Conservation (phyloP, 192 early-diverging fungal species). For the Podila horticola region DNA sequence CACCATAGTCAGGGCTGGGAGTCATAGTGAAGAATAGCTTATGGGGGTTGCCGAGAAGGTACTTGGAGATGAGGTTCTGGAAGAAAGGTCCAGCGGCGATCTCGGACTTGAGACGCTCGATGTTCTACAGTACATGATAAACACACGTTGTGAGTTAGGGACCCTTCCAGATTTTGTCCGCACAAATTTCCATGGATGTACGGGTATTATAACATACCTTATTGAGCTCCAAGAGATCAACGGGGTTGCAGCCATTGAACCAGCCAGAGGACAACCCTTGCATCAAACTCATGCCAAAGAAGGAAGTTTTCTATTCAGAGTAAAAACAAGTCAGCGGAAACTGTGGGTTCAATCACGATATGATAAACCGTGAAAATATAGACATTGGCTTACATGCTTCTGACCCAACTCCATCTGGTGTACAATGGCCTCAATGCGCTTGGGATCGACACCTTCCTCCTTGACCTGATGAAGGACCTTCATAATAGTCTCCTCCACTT, state of each 20-base stretch:
- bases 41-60: constrained; percentile 84
- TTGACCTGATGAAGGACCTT: constrained; percentile 74
- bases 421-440: constrained; percentile 84
- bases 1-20: constrained; percentile 73
- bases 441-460: constrained; percentile 80
- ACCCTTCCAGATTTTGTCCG: neutral
- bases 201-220: constrained; percentile 48
- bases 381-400: constrained; percentile 73
- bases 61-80: constrained; percentile 75
- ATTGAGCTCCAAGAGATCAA: constrained; percentile 83
- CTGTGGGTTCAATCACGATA: neutral
- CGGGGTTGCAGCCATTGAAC: constrained; percentile 90
- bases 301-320: constrained; percentile 72
- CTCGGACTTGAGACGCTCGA: constrained; percentile 75
- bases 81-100: constrained; percentile 73
- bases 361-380: neutral
- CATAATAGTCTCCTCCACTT: constrained; percentile 76
- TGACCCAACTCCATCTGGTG: constrained; percentile 91
- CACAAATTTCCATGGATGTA: neutral
- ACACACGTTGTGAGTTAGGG: too few relatives aligned
- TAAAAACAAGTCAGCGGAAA: constrained; percentile 1
- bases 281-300: constrained; percentile 89
- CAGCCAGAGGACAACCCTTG: constrained; percentile 80
- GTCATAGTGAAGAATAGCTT: constrained; percentile 86
- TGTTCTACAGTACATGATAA: constrained; percentile 52